Evolutionary conservation across 2,329 filamentous ascomycete species (phyloP), one percentile per base, ranked within the genome.

Genomic region (Polytolypa hystricis): DNA sequence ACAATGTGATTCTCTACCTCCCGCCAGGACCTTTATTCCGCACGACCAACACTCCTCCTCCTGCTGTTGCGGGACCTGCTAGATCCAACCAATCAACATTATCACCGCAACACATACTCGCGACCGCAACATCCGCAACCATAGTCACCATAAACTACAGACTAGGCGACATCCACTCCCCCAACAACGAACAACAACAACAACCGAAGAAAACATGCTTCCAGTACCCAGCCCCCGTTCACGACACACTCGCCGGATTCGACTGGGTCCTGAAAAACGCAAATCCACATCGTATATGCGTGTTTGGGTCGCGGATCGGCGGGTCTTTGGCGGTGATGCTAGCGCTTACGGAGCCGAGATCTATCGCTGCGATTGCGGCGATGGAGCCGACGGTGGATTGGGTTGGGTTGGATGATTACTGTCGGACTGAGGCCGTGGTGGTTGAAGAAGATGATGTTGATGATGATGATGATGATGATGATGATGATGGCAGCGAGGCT

Each of bases 281-380:
- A n/a, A 41, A 48, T 20, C 55, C 57, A 5, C 26, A 41, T 4
- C 43, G 51, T 8, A 34, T 62, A 4, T 47, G 47, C 17, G 40
- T 62, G 17, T 47, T 53, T 41, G 60, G 60, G 12, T 53, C 46
- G 1, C 55, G 60, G 37, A 46, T 61, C 17, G 60, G 60, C 16
- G 63, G 62, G 12, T 64, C 60, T 0, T 40, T 66, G 33, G 61
- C 62, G 3, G 41, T 62, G 2, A 64, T 62, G 57, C 53, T 66
- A 8, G 55, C 62, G 1, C 49, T 66, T 12, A 66, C 60, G 7
- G 60, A 63, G 43, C 46, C 58, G 1, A 46, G 48, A 33, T 50
- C 45, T 7, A 41, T 63, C 14, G 44, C 48, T 19, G 55, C 56
- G 7, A 47, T 61, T 25, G 55, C 57, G 4, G 52, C 55, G 0